phyloP scores from a whole-genome alignment of 371 early-diverging fungal genomes.

The Mucor velutinosus region DNA sequence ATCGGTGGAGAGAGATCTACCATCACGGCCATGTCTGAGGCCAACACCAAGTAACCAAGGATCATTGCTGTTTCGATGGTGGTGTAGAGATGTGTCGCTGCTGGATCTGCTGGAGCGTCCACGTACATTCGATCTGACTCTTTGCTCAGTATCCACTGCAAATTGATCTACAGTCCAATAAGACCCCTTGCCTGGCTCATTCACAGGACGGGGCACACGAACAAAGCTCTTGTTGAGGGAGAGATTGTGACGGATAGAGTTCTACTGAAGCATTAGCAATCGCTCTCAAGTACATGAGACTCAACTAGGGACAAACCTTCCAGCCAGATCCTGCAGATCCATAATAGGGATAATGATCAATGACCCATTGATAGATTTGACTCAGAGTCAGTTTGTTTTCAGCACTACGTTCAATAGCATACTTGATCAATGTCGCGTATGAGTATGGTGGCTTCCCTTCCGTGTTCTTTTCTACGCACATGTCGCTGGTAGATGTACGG shows the following conservation, averaged over 20 bases:
- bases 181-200: constrained; percentile 95
- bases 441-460: constrained; percentile 79
- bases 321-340: constrained; percentile 74
- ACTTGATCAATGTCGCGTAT: constrained; percentile 89
- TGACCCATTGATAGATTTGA: constrained; percentile 91
- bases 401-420: constrained; percentile 80
- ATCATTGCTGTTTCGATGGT: constrained; percentile 11
- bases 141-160: constrained; percentile 28
- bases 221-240: constrained; percentile 93
- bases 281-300: too few species aligned
- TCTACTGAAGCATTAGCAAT: constrained; percentile 54
- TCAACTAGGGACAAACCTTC: constrained; percentile 79
- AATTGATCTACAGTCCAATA: constrained; percentile 83
- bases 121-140: constrained; percentile 19
- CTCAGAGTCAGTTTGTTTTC: constrained; percentile 77
- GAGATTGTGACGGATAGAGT: constrained; percentile 97
- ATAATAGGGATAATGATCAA: constrained; percentile 76
- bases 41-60: not conserved
- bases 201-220: constrained; percentile 83
- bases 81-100: constrained; percentile 20
- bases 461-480: constrained; percentile 33
- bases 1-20: constrained; percentile 27
- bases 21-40: constrained; percentile 14
- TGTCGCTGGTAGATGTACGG: constrained; percentile 21
- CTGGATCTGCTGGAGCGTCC: constrained; percentile 22